A percentile compares a stretch with the other conserved stretches of the same genome.
phyloP scores from a whole-genome alignment of 768 basidiomycete species.

The Phanerochaete sordida region DNA sequence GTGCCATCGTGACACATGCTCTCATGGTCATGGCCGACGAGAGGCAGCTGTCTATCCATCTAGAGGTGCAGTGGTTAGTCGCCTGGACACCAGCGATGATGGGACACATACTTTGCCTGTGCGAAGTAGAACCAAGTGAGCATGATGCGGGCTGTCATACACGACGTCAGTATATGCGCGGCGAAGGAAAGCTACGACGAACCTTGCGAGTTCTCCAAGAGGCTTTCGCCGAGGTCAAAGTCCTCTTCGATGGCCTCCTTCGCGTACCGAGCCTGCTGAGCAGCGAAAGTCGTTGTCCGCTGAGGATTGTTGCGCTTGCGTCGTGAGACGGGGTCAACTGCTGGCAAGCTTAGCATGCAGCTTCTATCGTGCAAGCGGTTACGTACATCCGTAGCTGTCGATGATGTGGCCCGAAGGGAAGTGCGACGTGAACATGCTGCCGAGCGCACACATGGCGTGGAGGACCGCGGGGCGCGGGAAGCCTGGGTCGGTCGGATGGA shows the following conservation, averaged over 20 bases:
- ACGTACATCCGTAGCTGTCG: constrained; percentile 7
- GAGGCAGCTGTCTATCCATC: constrained; percentile 78
- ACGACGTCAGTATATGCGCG: neutral
- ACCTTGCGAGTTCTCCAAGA: constrained; percentile 69
- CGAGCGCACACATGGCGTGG: constrained; percentile 82
- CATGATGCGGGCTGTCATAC: constrained; percentile 45
- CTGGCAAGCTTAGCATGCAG: neutral
- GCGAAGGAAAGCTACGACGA: neutral
- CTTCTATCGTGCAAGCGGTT: too few species aligned
- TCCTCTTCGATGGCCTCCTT: constrained; percentile 47
- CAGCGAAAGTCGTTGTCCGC: constrained; percentile 52
- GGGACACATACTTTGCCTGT: constrained; percentile 59
- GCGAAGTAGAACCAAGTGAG: constrained; percentile 75
- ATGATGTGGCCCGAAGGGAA: neutral
- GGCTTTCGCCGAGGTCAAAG: constrained; percentile 48
- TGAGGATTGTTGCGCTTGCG: constrained; percentile 37
- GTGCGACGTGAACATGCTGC: constrained; percentile 50
- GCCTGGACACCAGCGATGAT: too few species aligned
- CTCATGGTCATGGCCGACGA: constrained; percentile 56
- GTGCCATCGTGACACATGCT: constrained; percentile 57
- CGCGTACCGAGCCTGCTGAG: constrained; percentile 57
- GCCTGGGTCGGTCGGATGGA: constrained; percentile 65
- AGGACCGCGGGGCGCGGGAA: constrained; percentile 72
- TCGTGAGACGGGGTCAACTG: constrained; percentile 6
- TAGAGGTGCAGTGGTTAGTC: too few species aligned